Evolutionary conservation across 1,139 yeast species (phyloP), one percentile per base, ranked within the genome.

Genomic region (Lodderomyces theae): DNA sequence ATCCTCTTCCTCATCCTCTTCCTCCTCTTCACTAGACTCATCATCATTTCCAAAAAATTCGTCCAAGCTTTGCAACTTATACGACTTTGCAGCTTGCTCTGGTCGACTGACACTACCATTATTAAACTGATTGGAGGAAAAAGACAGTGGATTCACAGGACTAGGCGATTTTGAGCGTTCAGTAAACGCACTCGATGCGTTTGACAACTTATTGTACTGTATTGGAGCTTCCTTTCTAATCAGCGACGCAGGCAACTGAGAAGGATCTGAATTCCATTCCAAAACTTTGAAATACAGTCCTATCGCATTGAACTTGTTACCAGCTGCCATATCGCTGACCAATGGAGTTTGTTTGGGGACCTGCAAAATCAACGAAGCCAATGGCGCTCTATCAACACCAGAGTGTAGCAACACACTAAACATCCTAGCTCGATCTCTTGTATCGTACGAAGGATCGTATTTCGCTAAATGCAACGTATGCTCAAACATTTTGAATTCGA

Each of bases 351-450:
- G 88, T 53, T 90, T 89, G 2, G 94, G 88, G 0, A 86, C 92
- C 54, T 89, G 96, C 29, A 92, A 71, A 42, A 92, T 69, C 34
- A 94, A 68, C 0, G 86, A 72, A 0, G 95, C 92, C 49, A 94
- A 67, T 47, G 82, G 80, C 7, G 61, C 57, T 43, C 66, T 63
- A 22, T 59, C 61, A 33, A 45, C 63, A 43, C 64, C 64, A 2
- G 61, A 53, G 40, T 63, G 61, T 33, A 74, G 69, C 36, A 74
- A 74, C 1, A 80, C 77, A 29, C 77, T 68, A 34, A 88, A 69
- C 69, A 85, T 73, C 48, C 98, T 72, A 0, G 96, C 87, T 43
- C 94, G 74, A 56, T 94, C 98, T 47, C 98, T 74, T 0, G 87
- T 78, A 56, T 88, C 97, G 52, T 80, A 81, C 5, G 80, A 77